Evolutionary conservation across 2,329 filamentous ascomycete genomes (phyloP), one percentile per base, ranked within the genome.

Genomic region (Sarocladium strictum): DNA sequence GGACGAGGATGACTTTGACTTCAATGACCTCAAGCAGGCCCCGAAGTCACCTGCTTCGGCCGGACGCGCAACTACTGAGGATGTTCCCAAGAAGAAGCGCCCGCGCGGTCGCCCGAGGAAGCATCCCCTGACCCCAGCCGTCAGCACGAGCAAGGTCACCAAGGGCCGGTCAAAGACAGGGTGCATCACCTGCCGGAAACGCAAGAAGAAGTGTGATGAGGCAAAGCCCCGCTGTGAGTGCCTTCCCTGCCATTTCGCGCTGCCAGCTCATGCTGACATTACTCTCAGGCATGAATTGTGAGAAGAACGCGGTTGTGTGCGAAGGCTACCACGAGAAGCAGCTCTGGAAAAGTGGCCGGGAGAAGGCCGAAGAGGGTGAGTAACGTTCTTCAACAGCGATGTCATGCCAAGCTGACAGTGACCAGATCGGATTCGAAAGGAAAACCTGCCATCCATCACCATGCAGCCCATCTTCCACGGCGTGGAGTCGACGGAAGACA

Each of bases 231-330:
- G 80, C 64, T 87, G 83, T 86, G 72, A 73, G 79, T 72, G 23
- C 35, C 61, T 12, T 6, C 14, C 72, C 72, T 21, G 17, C n/a
- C 3, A 9, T 45, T 24, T 6, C 12, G 15, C n/a, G 10, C 12
- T 10, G 4, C 21, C 19, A 23, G 14, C 38, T 63, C 56, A 32
- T n/a, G n/a, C 37, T 15, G 15, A 49, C 21, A 62, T 50, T 37
- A 23, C 14, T 23, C 4, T 67, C 59, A 90, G 87, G 89, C 62
- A 78, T 90, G 69, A 95, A 95, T 63, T 96, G 91, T 65, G 87
- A 94, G 71, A 96, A 96, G 77, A 96, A 96, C 67, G 90, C 90
- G 9, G 89, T 96, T 12, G 83, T 92, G 12, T 96, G 91, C 66
- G 90, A 96, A 70, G 91, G 91, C 12, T 96, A 96, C 65, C 89